A percentile compares a stretch with the other conserved stretches of the same genome.
These are phyloP conservation scores for Phytophthora quininea DNA, from an alignment of 352 stramenopile species.

Conservation along the genomic window DNA sequence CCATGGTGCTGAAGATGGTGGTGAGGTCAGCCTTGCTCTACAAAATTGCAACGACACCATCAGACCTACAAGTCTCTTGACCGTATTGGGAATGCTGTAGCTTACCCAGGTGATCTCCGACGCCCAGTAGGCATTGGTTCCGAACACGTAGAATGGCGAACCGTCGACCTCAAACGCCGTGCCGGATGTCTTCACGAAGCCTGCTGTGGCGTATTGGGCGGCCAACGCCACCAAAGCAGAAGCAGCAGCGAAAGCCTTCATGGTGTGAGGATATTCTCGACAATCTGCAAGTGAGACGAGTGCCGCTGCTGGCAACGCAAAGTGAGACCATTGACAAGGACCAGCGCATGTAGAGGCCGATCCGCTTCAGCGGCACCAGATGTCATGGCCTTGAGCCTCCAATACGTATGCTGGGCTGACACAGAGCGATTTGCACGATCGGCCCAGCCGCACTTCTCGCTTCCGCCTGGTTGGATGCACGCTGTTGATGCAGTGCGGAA, in stretches of 20 bases:
- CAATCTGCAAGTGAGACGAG: constrained; percentile 29
- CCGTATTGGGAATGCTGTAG: background rate
- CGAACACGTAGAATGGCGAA: constrained; percentile 34
- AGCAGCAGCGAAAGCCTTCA: constrained; percentile 31
- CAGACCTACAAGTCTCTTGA: background rate
- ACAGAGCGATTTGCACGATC: constrained; percentile 2
- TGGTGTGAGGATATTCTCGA: constrained; percentile 11
- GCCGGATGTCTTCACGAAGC: constrained; percentile 37
- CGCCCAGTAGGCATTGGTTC: constrained; percentile 22
- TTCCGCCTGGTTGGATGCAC: constrained; percentile 19
- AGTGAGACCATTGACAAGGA: background rate
- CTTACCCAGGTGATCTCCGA: constrained; percentile 6
- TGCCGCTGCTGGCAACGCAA: background rate
- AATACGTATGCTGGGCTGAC: background rate
- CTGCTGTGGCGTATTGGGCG: constrained; percentile 14
- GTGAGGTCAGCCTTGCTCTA: constrained; percentile 29
- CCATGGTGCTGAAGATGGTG: constrained; percentile 42
- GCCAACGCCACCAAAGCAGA: constrained; percentile 14
- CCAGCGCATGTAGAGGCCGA: constrained; percentile 2
- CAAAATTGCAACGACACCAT: background rate
- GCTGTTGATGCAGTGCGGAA: background rate
- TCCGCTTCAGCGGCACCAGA: background rate
- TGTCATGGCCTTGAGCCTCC: background rate
- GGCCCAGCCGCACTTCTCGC: constrained; percentile 9
- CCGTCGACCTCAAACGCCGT: constrained; percentile 37